phyloP scores from a whole-genome alignment of 345 rosid genomes.

The Carallia pectinifolia region DNA sequence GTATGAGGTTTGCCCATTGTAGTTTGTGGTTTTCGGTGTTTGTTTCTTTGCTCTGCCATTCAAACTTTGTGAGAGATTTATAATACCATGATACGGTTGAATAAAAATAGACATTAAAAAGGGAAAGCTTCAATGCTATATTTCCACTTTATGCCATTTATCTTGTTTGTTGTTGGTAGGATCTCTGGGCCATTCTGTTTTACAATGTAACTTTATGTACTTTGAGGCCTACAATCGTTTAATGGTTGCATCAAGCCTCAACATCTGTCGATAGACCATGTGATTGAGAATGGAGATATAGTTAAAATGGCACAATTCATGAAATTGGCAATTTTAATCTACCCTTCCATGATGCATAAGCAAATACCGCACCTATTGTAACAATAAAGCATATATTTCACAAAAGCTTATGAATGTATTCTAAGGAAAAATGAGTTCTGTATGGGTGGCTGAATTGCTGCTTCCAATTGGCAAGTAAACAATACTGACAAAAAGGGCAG shows the following conservation, averaged over 20 bases:
- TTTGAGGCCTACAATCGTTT: no score
- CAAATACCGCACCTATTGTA: not conserved
- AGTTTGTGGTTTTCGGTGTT: not conserved
- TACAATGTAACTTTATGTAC: no score
- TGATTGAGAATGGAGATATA: not conserved
- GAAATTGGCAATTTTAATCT: not conserved
- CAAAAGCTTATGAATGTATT: not conserved
- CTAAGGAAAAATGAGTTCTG: not conserved
- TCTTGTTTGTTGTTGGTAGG: no score
- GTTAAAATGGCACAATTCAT: not conserved
- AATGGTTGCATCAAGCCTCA: no score
- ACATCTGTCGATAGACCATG: no score
- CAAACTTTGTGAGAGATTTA: not conserved
- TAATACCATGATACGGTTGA: not conserved
- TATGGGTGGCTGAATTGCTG: not conserved
- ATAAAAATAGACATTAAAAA: no score
- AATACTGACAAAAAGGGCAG: not conserved
- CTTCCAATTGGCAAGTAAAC: no score
- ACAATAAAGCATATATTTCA: not conserved
- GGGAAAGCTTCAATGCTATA: no score
- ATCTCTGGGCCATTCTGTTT: no score
- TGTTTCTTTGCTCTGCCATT: not conserved
- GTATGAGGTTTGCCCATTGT: constrained; percentile 39
- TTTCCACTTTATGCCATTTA: no score
- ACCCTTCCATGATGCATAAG: not conserved